Conservation (phyloP, 1,284 basidiomycete species). For the Wolfiporia cocos region DNA sequence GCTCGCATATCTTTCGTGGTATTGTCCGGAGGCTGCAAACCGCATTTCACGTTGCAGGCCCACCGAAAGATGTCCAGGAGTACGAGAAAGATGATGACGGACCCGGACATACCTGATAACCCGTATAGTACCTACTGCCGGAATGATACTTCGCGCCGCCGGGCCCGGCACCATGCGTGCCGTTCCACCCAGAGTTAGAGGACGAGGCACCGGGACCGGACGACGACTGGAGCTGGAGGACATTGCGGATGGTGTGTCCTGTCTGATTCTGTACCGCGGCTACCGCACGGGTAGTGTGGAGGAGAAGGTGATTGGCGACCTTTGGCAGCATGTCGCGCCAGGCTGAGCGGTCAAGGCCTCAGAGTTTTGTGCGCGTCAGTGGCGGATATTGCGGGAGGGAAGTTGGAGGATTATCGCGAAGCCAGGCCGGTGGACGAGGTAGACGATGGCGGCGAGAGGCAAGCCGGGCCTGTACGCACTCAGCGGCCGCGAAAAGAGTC, state of each 20-base stretch:
- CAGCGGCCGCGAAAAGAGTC: too few species aligned
- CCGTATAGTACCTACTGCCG: conserved; percentile 61
- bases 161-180: conserved; percentile 46
- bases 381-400: too few species aligned
- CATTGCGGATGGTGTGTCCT: conserved; percentile 62
- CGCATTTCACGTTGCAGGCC: too few species aligned
- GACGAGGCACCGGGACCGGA: conserved; percentile 36
- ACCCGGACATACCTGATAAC: conserved; percentile 35
- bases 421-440: too few species aligned
- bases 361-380: background rate
- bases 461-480: too few species aligned
- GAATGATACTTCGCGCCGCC: conserved; percentile 63
- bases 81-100: conserved; percentile 3
- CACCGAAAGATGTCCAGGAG: too few species aligned
- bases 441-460: background rate
- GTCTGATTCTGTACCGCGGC: conserved; percentile 68
- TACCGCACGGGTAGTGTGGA: conserved; percentile 69
- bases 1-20: too few species aligned
- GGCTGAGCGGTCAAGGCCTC: background rate
- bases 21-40: too few species aligned
- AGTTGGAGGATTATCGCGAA: background rate
- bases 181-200: conserved; percentile 52
- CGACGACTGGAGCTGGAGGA: conserved; percentile 56
- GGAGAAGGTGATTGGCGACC: conserved; percentile 67
- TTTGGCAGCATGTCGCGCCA: conserved; percentile 64